These are phyloP conservation scores for Heliosperma pusillum DNA, from an alignment of 148 eudicot genomes.

Conservation along the genomic window DNA sequence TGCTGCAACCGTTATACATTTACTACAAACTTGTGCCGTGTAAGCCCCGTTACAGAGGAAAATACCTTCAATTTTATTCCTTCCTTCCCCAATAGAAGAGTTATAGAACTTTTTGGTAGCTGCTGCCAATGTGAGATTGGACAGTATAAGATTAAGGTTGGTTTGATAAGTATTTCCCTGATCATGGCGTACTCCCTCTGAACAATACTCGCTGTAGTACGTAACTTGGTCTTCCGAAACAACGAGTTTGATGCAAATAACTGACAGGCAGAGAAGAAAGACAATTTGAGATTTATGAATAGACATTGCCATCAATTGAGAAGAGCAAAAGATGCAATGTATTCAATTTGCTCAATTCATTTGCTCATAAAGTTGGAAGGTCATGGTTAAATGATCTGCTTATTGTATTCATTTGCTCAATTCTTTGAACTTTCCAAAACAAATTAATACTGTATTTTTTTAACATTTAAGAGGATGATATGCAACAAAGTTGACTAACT, in stretches of 20 bases:
- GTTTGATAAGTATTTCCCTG: constrained; percentile 14
- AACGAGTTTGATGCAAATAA: not conserved
- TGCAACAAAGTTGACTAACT: not conserved
- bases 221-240: constrained; percentile 15
- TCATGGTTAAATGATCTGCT: not conserved
- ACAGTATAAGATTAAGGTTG: constrained; percentile 17
- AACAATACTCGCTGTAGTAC: constrained; percentile 9
- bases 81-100: constrained; percentile 10
- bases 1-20: constrained; percentile 20
- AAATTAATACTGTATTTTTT: not conserved
- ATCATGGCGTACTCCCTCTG: not conserved
- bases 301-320: not conserved
- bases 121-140: constrained; percentile 14
- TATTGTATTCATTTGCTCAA: not conserved
- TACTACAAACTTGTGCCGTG: constrained; percentile 19
- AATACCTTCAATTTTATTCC: constrained; percentile 19
- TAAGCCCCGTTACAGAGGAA: constrained; percentile 24
- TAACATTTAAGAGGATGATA: no score
- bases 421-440: constrained; percentile 10
- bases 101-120: constrained; percentile 16
- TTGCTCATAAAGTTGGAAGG: no score
- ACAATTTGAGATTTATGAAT: not conserved
- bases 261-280: not conserved
- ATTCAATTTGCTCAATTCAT: no score
- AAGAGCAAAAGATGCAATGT: not conserved